A percentile compares a stretch with the other conserved stretches of the same genome.
These are phyloP conservation scores for Apophysomyces variabilis DNA, from an alignment of 371 early-diverging fungal species.

Conservation along the genomic window DNA sequence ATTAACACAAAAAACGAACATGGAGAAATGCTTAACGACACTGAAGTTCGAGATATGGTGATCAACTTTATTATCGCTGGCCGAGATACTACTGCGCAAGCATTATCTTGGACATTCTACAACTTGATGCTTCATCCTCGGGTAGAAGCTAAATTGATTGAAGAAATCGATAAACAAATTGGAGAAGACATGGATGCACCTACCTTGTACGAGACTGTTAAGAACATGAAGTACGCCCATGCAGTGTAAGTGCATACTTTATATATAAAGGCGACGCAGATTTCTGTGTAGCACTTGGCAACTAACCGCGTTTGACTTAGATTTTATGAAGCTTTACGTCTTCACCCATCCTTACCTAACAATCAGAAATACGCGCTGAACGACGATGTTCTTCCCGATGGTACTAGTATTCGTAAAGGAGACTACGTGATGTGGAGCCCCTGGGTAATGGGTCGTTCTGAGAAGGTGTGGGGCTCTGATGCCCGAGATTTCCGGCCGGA, in stretches of 20 bases:
- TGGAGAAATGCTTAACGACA: slow-evolving; percentile 52
- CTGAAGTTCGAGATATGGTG: slow-evolving; percentile 66
- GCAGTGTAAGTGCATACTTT: slow-evolving; percentile 46
- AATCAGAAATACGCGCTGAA: slow-evolving; percentile 67
- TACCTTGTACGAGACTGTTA: slow-evolving; percentile 46
- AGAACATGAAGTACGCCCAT: slow-evolving; percentile 60
- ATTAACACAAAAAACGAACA: slow-evolving; percentile 61
- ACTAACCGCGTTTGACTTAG: background rate
- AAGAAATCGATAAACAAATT: slow-evolving; percentile 56
- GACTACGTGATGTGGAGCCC: slow-evolving; percentile 58
- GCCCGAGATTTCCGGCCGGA: slow-evolving; percentile 65
- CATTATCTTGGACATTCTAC: slow-evolving; percentile 74
- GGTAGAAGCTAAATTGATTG: slow-evolving; percentile 57
- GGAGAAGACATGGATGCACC: slow-evolving; percentile 27
- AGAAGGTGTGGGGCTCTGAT: slow-evolving; percentile 65
- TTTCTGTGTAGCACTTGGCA: background rate
- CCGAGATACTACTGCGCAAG: slow-evolving; percentile 76
- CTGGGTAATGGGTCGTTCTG: slow-evolving; percentile 58
- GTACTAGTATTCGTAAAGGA: slow-evolving; percentile 61
- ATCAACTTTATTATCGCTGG: slow-evolving; percentile 74
- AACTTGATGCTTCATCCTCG: slow-evolving; percentile 56
- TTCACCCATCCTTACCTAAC: slow-evolving; percentile 74
- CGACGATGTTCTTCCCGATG: slow-evolving; percentile 75
- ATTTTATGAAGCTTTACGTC: slow-evolving; percentile 69
- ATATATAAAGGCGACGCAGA: too few relatives aligned